phyloP scores from a whole-genome alignment of 2,329 filamentous ascomycete species.

The Simplicillium sp. region DNA sequence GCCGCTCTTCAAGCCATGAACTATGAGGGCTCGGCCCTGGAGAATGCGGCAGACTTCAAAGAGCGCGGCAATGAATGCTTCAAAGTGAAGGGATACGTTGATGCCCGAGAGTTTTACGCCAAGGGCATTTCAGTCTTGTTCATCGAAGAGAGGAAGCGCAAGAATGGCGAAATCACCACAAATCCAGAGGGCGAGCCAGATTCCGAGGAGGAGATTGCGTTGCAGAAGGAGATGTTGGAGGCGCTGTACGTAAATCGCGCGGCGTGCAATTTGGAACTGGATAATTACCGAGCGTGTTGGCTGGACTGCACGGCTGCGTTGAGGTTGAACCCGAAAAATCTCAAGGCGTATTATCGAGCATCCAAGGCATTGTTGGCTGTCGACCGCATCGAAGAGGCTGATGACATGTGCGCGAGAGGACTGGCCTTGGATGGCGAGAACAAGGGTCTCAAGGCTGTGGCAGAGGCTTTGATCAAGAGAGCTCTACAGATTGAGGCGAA shows the following conservation, averaged over 20 bases:
- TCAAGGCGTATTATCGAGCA: constrained; percentile 89
- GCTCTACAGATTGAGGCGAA: constrained; percentile 45
- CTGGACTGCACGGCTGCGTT: constrained; percentile 76
- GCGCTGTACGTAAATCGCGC: constrained; percentile 79
- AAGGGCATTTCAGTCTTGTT: constrained; percentile 72
- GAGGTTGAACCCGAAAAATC: constrained; percentile 66
- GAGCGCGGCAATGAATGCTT: constrained; percentile 90
- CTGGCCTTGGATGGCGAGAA: constrained; percentile 65
- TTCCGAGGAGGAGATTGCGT: constrained; percentile 45
- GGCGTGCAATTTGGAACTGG: constrained; percentile 77
- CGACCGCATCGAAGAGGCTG: constrained; percentile 69
- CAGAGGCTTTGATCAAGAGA: constrained; percentile 52
- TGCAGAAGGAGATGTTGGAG: constrained; percentile 60
- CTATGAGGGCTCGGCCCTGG: constrained; percentile 82
- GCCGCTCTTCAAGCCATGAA: constrained; percentile 84
- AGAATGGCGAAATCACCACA: constrained; percentile 23
- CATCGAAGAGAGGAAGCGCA: constrained; percentile 49
- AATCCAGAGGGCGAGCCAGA: constrained; percentile 19
- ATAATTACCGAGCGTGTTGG: constrained; percentile 81
- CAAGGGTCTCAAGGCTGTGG: constrained; percentile 51
- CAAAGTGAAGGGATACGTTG: constrained; percentile 59
- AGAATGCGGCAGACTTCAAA: constrained; percentile 78
- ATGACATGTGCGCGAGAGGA: constrained; percentile 67
- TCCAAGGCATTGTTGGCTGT: constrained; percentile 69
- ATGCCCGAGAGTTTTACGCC: constrained; percentile 85